Percentiles rank a stretch among this genome's conserved stretches.
Conservation (phyloP, 2,329 filamentous ascomycete genomes). For the Stachybotrys elegans region DNA sequence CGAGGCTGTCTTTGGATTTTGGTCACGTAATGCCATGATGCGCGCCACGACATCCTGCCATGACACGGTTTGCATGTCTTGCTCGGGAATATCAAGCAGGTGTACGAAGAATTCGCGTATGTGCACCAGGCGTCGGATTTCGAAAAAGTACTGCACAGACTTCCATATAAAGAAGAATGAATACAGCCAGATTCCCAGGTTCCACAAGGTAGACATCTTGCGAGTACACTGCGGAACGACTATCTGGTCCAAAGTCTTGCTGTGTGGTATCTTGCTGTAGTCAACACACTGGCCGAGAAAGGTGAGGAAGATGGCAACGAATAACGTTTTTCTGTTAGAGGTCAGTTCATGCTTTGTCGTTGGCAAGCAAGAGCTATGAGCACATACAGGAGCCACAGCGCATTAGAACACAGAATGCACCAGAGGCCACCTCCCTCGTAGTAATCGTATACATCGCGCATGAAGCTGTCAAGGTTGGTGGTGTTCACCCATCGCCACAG, state of each 20-base stretch:
- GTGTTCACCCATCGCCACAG: constrained; percentile 94
- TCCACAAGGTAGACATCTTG: constrained; percentile 71
- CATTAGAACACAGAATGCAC: constrained; percentile 72
- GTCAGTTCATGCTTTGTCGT: constrained; percentile 7
- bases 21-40: constrained; percentile 76
- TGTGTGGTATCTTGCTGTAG: constrained; percentile 68
- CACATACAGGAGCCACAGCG: constrained; percentile 67
- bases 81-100: constrained; percentile 72
- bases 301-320: constrained; percentile 76
- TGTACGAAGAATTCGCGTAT: constrained; percentile 84
- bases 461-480: constrained; percentile 81
- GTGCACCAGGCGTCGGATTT: constrained; percentile 66
- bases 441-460: constrained; percentile 81
- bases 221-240: constrained; percentile 69
- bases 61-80: constrained; percentile 89
- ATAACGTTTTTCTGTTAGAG: constrained; percentile 62
- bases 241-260: constrained; percentile 48
- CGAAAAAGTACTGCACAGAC: constrained; percentile 66
- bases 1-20: constrained; percentile 73
- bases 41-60: constrained; percentile 89
- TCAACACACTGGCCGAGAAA: constrained; percentile 84
- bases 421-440: constrained; percentile 78
- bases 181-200: constrained; percentile 76
- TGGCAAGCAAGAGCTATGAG: too few species aligned
- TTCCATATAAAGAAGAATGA: constrained; percentile 83